These are phyloP conservation scores for Gloeophyllum trabeum DNA, from an alignment of 768 basidiomycete genomes.

Conservation along the genomic window DNA sequence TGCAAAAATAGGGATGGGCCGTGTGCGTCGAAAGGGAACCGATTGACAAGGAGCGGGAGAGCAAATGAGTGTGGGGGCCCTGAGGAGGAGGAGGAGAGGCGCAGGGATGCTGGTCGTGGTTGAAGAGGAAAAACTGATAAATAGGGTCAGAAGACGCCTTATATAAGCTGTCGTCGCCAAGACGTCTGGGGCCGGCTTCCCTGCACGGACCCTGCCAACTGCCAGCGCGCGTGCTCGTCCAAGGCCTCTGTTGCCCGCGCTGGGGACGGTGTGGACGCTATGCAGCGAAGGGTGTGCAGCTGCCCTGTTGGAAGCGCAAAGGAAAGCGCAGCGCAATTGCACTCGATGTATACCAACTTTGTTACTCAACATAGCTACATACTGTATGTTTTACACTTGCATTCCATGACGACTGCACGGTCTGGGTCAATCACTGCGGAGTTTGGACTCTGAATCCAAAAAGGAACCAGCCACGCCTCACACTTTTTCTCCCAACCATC, in stretches of 20 bases:
- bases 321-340: background rate
- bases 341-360: no score
- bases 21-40: slow-evolving; percentile 1
- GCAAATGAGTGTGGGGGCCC: slow-evolving; percentile 15
- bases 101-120: slow-evolving; percentile 1
- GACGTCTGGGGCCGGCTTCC: no score
- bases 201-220: no score
- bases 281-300: background rate
- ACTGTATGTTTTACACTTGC: no score
- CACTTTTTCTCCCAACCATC: slow-evolving; percentile 55
- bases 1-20: slow-evolving; percentile 1
- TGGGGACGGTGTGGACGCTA: background rate
- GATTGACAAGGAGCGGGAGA: slow-evolving; percentile 10
- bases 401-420: background rate
- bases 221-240: no score
- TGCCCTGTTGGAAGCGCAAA: background rate
- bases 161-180: background rate
- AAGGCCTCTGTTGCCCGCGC: background rate
- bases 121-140: slow-evolving; percentile 7
- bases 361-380: background rate
- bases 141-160: slow-evolving; percentile 6
- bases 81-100: slow-evolving; percentile 6
- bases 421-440: slow-evolving; percentile 2
- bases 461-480: slow-evolving; percentile 9
- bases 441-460: slow-evolving; percentile 1